Conservation (phyloP, 805 yeast species). For the Hemisphaericaspora nanyangensis region DNA sequence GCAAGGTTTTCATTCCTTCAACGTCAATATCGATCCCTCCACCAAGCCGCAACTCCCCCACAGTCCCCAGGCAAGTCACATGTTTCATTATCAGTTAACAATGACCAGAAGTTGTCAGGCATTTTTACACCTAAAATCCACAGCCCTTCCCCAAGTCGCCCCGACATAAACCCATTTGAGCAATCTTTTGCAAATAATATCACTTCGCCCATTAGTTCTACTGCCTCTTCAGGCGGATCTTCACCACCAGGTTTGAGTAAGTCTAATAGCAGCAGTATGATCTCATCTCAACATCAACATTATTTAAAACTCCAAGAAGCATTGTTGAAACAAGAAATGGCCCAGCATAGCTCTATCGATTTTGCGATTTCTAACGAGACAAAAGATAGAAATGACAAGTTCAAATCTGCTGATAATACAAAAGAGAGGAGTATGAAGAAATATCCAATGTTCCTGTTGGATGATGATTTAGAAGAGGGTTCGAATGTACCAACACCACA, state of each 20-base stretch:
- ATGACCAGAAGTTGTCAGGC: conserved; percentile 23
- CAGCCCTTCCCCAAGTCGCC: conserved; percentile 28
- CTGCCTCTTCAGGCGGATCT: conserved; percentile 1
- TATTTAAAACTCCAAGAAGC: conserved; percentile 37
- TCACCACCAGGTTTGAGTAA: conserved; percentile 4
- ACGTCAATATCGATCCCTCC: background rate
- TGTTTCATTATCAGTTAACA: conserved; percentile 3
- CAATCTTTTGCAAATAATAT: conserved; percentile 14
- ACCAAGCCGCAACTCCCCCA: background rate
- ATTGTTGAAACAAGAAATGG: conserved; percentile 32
- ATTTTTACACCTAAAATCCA: conserved; percentile 35
- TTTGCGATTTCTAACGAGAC: too few relatives aligned
- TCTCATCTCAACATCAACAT: conserved; percentile 27
- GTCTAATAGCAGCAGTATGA: conserved; percentile 7
- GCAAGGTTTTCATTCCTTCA: conserved; percentile 41
- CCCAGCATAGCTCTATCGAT: too few relatives aligned
- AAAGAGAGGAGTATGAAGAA: too few relatives aligned
- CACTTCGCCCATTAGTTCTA: background rate
- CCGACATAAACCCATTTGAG: conserved; percentile 38
- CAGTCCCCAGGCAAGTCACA: background rate
- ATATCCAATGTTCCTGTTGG: too few relatives aligned
- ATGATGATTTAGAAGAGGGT: too few relatives aligned
- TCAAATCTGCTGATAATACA: too few relatives aligned
- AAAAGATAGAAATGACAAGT: background rate
- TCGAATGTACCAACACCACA: background rate